These are phyloP conservation scores for Tothia fuscella DNA, from an alignment of 2,329 filamentous ascomycete species.

Conservation along the genomic window DNA sequence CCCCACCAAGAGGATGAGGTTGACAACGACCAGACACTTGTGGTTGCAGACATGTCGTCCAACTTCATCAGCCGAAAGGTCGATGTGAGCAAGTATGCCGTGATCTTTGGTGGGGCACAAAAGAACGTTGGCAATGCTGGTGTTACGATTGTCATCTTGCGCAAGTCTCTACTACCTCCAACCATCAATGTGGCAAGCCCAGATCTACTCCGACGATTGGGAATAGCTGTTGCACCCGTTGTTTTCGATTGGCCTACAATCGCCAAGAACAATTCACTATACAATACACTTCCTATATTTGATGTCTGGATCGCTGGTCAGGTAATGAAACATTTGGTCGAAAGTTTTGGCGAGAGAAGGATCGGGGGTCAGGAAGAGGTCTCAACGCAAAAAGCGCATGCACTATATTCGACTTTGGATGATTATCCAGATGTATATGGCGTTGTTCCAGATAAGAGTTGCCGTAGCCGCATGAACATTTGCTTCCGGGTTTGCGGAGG, in stretches of 20 bases:
- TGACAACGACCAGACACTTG: constrained; percentile 53
- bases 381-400: constrained; percentile 58
- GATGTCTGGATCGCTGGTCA: constrained; percentile 86
- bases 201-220: constrained; percentile 58
- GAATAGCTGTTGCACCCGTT: constrained; percentile 65
- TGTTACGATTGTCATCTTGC: constrained; percentile 74
- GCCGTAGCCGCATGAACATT: constrained; percentile 85
- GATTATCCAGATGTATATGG: constrained; percentile 59
- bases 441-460: constrained; percentile 63
- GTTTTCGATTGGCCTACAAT: constrained; percentile 75
- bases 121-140: constrained; percentile 87
- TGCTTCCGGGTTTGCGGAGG: constrained; percentile 69
- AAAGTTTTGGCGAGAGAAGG: constrained; percentile 50
- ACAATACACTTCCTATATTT: constrained; percentile 93
- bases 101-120: constrained; percentile 84
- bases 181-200: constrained; percentile 52
- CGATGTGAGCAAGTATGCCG: constrained; percentile 64
- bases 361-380: constrained; percentile 67
- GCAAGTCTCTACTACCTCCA: constrained; percentile 67
- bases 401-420: constrained; percentile 71
- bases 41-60: constrained; percentile 87
- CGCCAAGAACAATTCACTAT: constrained; percentile 86
- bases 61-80: constrained; percentile 80
- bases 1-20: constrained; percentile 37
- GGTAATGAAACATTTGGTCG: constrained; percentile 66